phyloP scores from a whole-genome alignment of 306 rosid species.

The Echinosophora koreensis region DNA sequence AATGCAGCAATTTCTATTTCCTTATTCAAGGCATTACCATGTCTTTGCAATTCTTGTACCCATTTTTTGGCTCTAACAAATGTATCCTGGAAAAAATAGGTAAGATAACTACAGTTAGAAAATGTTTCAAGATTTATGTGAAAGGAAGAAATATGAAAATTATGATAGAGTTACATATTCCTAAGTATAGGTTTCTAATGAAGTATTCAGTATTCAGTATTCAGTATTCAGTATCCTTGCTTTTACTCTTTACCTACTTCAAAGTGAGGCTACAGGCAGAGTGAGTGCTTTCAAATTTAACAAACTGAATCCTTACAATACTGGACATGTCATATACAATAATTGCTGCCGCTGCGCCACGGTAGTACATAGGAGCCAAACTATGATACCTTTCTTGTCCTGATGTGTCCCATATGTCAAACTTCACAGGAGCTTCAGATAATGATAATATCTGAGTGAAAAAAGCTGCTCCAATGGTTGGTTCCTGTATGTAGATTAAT shows the following conservation, averaged over 20 bases:
- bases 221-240: background rate
- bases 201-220: no score
- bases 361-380: slow-evolving; percentile 95
- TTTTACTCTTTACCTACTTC: background rate
- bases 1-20: background rate
- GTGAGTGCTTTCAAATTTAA: background rate
- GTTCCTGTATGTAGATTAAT: slow-evolving; percentile 63
- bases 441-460: slow-evolving; percentile 85
- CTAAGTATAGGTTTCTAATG: background rate
- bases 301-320: slow-evolving; percentile 53
- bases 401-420: slow-evolving; percentile 97
- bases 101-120: background rate
- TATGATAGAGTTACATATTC: background rate
- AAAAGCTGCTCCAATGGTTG: slow-evolving; percentile 94
- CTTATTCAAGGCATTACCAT: slow-evolving; percentile 58
- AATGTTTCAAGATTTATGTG: slow-evolving; percentile 22
- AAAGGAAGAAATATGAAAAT: background rate
- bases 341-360: slow-evolving; percentile 93
- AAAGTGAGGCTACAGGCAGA: no score
- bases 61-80: slow-evolving; percentile 87
- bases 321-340: slow-evolving; percentile 82
- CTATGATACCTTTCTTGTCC: slow-evolving; percentile 95
- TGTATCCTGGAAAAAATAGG: slow-evolving; percentile 67
- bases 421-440: slow-evolving; percentile 86
- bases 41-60: slow-evolving; percentile 82